phyloP scores from a whole-genome alignment of 2,329 filamentous ascomycete genomes.

The Penicillium sp. region DNA sequence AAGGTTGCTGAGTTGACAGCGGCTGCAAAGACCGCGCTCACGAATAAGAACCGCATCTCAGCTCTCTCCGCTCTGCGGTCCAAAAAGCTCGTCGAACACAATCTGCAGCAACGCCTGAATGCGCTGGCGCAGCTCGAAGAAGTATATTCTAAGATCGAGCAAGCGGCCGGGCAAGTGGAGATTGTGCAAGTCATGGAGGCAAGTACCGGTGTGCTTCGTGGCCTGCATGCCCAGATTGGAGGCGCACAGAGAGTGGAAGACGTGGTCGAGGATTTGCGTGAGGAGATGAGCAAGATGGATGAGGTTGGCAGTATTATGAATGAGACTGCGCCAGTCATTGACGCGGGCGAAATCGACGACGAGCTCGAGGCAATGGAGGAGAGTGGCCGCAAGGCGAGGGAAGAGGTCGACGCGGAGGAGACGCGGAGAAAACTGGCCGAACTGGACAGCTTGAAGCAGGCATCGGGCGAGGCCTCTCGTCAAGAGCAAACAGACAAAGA shows the following conservation, averaged over 20 bases:
- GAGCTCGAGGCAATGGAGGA: slow-evolving; percentile 79
- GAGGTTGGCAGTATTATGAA: slow-evolving; percentile 79
- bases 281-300: slow-evolving; percentile 80
- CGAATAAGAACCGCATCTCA: slow-evolving; percentile 71
- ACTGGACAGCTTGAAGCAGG: slow-evolving; percentile 45
- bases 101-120: slow-evolving; percentile 71
- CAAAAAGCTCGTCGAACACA: slow-evolving; percentile 79
- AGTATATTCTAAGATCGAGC: slow-evolving; percentile 79
- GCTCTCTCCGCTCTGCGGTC: slow-evolving; percentile 79
- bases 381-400: slow-evolving; percentile 55
- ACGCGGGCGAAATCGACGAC: slow-evolving; percentile 84
- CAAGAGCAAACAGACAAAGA: slow-evolving; percentile 29
- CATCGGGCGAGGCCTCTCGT: slow-evolving; percentile 46
- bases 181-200: slow-evolving; percentile 82
- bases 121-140: slow-evolving; percentile 82
- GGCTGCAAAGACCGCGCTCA: slow-evolving; percentile 71
- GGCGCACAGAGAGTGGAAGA: slow-evolving; percentile 75
- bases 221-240: slow-evolving; percentile 76
- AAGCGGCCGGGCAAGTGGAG: slow-evolving; percentile 82
- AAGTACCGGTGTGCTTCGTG: slow-evolving; percentile 72
- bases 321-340: slow-evolving; percentile 64
- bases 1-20: slow-evolving; percentile 55
- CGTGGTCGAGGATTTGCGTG: slow-evolving; percentile 73
- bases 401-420: slow-evolving; percentile 55
- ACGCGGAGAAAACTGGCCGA: slow-evolving; percentile 56